Evolutionary conservation across 306 rosid genomes (phyloP), one percentile per base, ranked within the genome.

Genomic region (Datisca glomerata): DNA sequence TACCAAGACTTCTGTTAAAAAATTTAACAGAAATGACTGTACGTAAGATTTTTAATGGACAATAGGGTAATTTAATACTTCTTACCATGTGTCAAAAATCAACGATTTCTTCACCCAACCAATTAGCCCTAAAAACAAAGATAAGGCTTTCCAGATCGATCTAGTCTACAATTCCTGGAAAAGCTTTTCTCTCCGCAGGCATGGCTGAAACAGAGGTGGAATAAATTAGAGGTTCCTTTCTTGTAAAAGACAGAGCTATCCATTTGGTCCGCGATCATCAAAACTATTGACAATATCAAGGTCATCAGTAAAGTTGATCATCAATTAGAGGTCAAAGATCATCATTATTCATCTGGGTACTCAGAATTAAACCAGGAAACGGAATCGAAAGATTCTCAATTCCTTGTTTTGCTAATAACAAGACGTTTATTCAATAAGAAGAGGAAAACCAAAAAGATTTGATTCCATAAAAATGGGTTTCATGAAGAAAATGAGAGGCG

Each of bases 181-280:
- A 66, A 41, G 81, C 94, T 36, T 87, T 87, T 21, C 75, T 87
- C 52, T 82, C 97, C 23, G 93, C 93, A 34, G 94, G 93, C 29
- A 18, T 67, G 53, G 78, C 65, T 38, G 94, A 87, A 58, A 79
- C 97, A 16, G 93, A 77, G 62, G 76, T 83, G 46, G 93, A 80
- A 56, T 94, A 87, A 60, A 79, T 94, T 75, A 71, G 97, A 25
- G 97, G 94, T 7, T 79, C 94, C 12, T 87, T 79, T 52, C 65
- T 63, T 48, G 57, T 87, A 24, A 74, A 72, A 48, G 93, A 87
- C 43, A 59, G 45, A 47, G 64, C 63, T 48, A 63, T 87, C 56
- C 78, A 69, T 59, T 50, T 83, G 64, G 55, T 79, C 4, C 79
- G 94, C 62, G 65, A 74, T 49, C 76, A 87, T 65, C 97, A 87